Evolutionary conservation across 495 filamentous ascomycete genomes (phyloP).

Genomic region (Xylona heveae): DNA sequence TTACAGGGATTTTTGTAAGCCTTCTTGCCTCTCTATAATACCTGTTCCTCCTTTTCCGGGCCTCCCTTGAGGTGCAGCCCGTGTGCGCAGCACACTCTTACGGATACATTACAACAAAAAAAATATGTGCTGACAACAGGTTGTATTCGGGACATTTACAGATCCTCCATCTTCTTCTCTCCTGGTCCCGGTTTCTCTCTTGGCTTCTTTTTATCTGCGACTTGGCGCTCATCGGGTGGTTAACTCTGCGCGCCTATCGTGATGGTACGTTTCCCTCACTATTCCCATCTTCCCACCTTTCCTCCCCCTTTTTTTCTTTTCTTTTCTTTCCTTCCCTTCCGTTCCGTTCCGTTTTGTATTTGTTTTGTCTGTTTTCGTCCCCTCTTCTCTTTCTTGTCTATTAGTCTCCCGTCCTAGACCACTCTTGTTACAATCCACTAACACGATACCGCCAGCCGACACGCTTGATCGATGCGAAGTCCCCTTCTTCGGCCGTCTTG

Average conservation of each 20-base stretch:
- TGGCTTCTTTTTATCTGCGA: constrained; percentile 67
- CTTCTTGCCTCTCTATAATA: no score
- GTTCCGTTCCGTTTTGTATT: no score
- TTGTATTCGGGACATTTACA: no score
- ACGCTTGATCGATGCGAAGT: constrained; percentile 82
- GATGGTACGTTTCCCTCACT: constrained; percentile 34
- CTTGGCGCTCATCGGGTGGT: constrained; percentile 50
- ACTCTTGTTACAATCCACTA: constrained; percentile 3
- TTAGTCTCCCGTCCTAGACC: no score
- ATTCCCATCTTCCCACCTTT: no score
- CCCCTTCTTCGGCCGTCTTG: constrained; percentile 68
- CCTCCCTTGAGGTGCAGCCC: no score
- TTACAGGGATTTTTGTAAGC: neutral
- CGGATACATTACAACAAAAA: no score
- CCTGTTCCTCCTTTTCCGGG: no score
- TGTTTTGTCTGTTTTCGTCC: no score
- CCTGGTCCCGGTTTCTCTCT: constrained; percentile 62
- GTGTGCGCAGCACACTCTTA: no score
- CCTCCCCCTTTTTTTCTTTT: neutral
- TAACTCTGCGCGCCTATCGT: constrained; percentile 59
- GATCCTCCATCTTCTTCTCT: constrained; percentile 63
- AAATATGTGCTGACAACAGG: no score
- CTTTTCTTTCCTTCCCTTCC: constrained; percentile 1
- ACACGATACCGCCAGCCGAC: constrained; percentile 32
- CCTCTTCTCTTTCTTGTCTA: no score